Evolutionary conservation across 2,329 filamentous ascomycete genomes (phyloP).

Genomic region (Sphaceloma murrayae): DNA sequence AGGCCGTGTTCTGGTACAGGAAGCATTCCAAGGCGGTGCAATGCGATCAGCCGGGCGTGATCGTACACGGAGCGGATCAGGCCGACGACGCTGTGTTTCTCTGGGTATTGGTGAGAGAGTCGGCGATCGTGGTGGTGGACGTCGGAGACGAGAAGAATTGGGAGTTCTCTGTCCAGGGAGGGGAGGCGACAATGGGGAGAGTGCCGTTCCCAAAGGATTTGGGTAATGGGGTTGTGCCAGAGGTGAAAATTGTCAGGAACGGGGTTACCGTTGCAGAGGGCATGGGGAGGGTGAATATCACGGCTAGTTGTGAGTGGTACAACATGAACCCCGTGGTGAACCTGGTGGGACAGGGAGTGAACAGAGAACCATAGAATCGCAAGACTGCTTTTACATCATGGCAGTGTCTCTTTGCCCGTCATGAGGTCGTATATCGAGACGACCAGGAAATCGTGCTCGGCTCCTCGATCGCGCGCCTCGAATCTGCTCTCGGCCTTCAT

Average conservation of each 20-base stretch:
- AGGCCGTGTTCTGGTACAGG: constrained; percentile 34
- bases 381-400: too few relatives aligned
- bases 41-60: not conserved
- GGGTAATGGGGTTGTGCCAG: constrained; percentile 24
- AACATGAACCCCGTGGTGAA: constrained; percentile 32
- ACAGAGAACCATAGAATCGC: too few relatives aligned
- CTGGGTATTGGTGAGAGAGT: constrained; percentile 29
- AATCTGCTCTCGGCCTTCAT: too few relatives aligned
- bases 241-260: constrained; percentile 27
- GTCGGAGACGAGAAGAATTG: constrained; percentile 29
- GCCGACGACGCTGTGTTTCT: constrained; percentile 32
- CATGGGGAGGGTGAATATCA: constrained; percentile 25
- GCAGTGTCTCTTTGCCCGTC: too few relatives aligned
- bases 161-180: constrained; percentile 26
- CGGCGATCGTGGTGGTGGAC: constrained; percentile 27
- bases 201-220: constrained; percentile 29
- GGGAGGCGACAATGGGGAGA: constrained; percentile 26
- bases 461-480: too few relatives aligned
- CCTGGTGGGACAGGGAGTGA: constrained; percentile 26
- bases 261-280: constrained; percentile 23
- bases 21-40: constrained; percentile 14
- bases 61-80: constrained; percentile 17
- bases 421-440: too few relatives aligned
- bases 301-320: constrained; percentile 25
- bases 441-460: too few relatives aligned